phyloP scores from a whole-genome alignment of 2,329 filamentous ascomycete species.

The Fusarium sp. region DNA sequence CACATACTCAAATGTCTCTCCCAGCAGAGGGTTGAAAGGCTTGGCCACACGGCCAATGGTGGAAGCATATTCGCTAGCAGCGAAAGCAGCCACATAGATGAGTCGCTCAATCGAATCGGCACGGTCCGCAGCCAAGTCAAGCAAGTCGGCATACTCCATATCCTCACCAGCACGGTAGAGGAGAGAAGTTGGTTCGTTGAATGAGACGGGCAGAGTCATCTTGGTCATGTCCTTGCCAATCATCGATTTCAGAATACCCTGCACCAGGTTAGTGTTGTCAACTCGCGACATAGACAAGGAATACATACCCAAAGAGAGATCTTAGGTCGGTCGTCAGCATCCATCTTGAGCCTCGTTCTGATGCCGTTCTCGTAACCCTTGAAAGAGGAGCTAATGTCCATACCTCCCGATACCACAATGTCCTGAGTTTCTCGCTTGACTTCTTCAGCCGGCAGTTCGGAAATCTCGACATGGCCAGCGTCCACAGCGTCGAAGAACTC shows the following conservation, averaged over 20 bases:
- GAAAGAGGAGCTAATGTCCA: conserved; percentile 82
- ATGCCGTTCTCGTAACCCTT: conserved; percentile 92
- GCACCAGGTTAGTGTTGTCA: conserved; percentile 38
- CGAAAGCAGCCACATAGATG: conserved; percentile 94
- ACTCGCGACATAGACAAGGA: not conserved
- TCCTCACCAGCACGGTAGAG: conserved; percentile 96
- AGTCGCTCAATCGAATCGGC: conserved; percentile 89
- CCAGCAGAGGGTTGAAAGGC: conserved; percentile 95
- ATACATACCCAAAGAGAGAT: conserved; percentile 90
- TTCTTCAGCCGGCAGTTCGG: conserved; percentile 70
- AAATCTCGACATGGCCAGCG: conserved; percentile 87
- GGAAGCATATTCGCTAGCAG: conserved; percentile 94
- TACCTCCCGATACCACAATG: conserved; percentile 54
- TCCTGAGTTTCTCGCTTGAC: conserved; percentile 57
- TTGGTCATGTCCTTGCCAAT: conserved; percentile 99
- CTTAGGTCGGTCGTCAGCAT: conserved; percentile 91
- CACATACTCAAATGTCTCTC: conserved; percentile 97
- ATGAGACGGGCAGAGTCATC: conserved; percentile 98
- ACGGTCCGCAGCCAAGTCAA: conserved; percentile 88
- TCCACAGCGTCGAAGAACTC: conserved; percentile 99
- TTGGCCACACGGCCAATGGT: conserved; percentile 97
- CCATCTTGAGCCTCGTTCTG: conserved; percentile 82
- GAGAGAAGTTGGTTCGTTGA: conserved; percentile 97
- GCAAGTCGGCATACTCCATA: conserved; percentile 95
- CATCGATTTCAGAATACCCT: conserved; percentile 99